A percentile compares a stretch with the other conserved stretches of the same genome.
Evolutionary conservation across 2,329 filamentous ascomycete species (phyloP).

Genomic region (Botrytis squamosa): DNA sequence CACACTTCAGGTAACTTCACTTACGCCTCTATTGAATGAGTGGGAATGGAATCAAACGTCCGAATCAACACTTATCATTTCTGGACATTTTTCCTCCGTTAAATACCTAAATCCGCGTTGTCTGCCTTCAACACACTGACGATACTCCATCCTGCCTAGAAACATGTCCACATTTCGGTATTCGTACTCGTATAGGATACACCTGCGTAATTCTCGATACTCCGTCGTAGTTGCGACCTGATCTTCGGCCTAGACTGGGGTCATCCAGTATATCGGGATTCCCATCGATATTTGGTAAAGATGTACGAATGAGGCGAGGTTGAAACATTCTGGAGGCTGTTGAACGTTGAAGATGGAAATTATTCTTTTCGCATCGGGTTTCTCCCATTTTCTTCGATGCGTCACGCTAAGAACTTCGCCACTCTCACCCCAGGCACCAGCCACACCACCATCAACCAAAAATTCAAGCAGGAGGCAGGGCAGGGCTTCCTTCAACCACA

Average conservation of each 20-base stretch:
- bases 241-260: not conserved
- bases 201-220: not conserved
- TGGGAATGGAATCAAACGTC: not conserved
- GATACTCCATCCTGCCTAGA: not conserved
- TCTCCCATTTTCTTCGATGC: not conserved
- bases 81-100: no score
- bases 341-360: not conserved
- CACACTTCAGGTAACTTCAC: not conserved
- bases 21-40: not conserved
- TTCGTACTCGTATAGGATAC: not conserved
- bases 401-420: conserved; percentile 3
- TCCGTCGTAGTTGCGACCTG: not conserved
- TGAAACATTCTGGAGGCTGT: not conserved
- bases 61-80: not conserved
- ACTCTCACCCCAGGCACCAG: not conserved
- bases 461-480: not conserved
- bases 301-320: not conserved
- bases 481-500: not conserved
- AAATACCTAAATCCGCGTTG: not conserved
- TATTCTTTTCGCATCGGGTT: not conserved
- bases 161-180: not conserved
- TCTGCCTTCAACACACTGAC: not conserved
- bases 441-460: not conserved
- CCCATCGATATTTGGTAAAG: not conserved
- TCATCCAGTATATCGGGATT: not conserved